Evolutionary conservation across 148 eudicot genomes (phyloP), one percentile per base, ranked within the genome.

Genomic region (Amaranthus cruentus): DNA sequence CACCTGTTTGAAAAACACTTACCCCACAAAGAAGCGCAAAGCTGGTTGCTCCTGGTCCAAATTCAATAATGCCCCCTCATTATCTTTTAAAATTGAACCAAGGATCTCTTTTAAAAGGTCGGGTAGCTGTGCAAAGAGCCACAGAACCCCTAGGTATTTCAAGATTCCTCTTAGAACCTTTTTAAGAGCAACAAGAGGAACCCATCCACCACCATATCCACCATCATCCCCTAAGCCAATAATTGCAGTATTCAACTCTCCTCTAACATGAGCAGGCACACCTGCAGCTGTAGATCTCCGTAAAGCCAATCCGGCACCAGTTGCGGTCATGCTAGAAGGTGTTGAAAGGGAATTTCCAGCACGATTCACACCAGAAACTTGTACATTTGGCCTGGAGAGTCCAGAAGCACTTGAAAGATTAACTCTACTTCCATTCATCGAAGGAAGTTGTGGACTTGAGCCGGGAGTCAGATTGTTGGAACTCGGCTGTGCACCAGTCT

Each of bases 171-270:
- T 84, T 68, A 96, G 89, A 74, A 96, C 99, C 89, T 96, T 96
- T 80, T 96, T 92, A 9, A 96, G 92, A 54, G 99, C 97, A 79
- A 90, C 99, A 83, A 90, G 87, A 55, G 99, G 99, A 76, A 96
- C 99, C 99, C 99, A 96, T 52, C 99, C 99, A 79, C 99, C 99
- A 74, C 99, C 97, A 85, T 96, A 96, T 60, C 99, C 99, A 70
- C 99, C 99, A 83, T 96, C 99, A 89, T 96, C 99, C 50, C 96
- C 99, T 79, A 96, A 91, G 73, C 99, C 99, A 82, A 92, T 96
- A 46, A 90, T 90, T 65, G 99, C 99, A 13, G 99, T 96, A 84
- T 96, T 92, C 55, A 92, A 76, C 71, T 96, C 99, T 66, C 97
- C 99, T 82, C 92, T 92, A 56, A 92, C 92, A 85, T 92, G 99